Conservation (phyloP, 2,329 filamentous ascomycete species). For the Diaporthe australafricana region DNA sequence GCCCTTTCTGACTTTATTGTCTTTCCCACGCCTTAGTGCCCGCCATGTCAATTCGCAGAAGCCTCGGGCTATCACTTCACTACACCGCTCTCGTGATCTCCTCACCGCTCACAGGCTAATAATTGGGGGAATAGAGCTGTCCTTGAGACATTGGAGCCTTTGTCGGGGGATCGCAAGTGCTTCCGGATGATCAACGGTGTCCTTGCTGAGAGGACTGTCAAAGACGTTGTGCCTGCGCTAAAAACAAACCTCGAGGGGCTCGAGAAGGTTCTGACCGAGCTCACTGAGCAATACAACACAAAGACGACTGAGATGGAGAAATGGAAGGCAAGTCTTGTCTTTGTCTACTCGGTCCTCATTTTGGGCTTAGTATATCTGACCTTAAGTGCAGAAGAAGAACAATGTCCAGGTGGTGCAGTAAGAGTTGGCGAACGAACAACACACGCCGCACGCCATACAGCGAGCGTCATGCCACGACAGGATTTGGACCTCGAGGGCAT, state of each 20-base stretch:
- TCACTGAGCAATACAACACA: slow-evolving; percentile 95
- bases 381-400: slow-evolving; percentile 79
- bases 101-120: slow-evolving; percentile 37
- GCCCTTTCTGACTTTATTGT: slow-evolving; percentile 33
- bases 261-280: slow-evolving; percentile 92
- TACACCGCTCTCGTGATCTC: slow-evolving; percentile 37
- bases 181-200: slow-evolving; percentile 99
- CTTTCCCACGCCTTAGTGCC: slow-evolving; percentile 11
- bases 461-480: neutral
- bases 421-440: slow-evolving; percentile 56
- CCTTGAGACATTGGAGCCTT: slow-evolving; percentile 87
- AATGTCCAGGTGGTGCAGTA: slow-evolving; percentile 87
- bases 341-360: neutral
- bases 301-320: slow-evolving; percentile 96
- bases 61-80: neutral
- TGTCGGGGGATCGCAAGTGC: slow-evolving; percentile 89
- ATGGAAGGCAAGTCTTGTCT: slow-evolving; percentile 84
- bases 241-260: slow-evolving; percentile 94
- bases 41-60: neutral
- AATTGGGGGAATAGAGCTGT: slow-evolving; percentile 77
- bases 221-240: slow-evolving; percentile 90
- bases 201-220: slow-evolving; percentile 90
- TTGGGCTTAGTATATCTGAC: neutral
- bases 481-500: neutral
- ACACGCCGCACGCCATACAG: neutral